Base-by-base conservation (phyloP, 768 basidiomycete genomes). In the Boletus rex-veris region DNA sequence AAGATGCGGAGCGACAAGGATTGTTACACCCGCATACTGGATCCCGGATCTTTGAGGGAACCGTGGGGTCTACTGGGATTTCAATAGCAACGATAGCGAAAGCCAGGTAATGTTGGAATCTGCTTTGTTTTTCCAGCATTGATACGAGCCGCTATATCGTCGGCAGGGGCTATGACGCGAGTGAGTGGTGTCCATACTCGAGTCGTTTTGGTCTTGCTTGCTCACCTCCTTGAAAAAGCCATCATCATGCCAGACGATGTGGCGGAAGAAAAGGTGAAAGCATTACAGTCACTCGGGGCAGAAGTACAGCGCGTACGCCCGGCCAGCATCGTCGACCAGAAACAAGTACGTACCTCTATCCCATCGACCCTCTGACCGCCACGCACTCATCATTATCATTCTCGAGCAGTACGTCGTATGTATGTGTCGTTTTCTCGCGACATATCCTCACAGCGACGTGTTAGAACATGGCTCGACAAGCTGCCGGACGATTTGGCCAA, bases 31-130 rank as follows among this genome's bases (percentile, higher is more conserved):
- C 95, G 0, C 71, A 93, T 57, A 94, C 92, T 0, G 88, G 90
- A 7, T 97, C 91, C 0, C 84, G 91, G 7, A 93, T 99, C 37
- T 99, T 98, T 53, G 97, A 98, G 70, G 97, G 97, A 4, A 99
- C 96, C 0, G 92, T 96, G 4, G 97, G 92, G 8, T 94, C 92
- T 0, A 97, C 94, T 0, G 94, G 97, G 7, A 98, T 98, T 52
- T 97, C 94, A 1, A 86, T 99, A 47, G 96, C 97, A 0, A 97
- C 90, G 3, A 89, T 99, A 47, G 90, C 93, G 2, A 80, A 81
- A 58, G 93, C 94, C 11, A 85, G 88, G 92, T 90, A 59, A 80
- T 36, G 15, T 1, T 26, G 26, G 19, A 11, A 2, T n/a, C 28
- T 14, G 5, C 11, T 10, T 45, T 3, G 9, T 21, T 45, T 18